Base-by-base conservation (phyloP, 2,329 filamentous ascomycete species). In the Alternaria sp. region DNA sequence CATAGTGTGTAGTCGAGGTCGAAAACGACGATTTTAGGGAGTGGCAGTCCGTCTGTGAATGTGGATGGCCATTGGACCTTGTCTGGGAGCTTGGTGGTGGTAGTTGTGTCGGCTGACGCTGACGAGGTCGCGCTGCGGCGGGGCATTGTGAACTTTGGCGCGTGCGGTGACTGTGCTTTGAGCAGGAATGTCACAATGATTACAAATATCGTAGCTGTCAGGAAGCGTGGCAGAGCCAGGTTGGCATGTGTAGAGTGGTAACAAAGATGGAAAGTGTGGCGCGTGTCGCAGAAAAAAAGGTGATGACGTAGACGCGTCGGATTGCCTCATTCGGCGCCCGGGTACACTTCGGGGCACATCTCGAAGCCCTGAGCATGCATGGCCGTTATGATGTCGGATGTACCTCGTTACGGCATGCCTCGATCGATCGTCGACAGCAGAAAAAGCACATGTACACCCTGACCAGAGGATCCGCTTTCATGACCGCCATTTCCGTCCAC, bases 1-100 rank as follows among this genome's bases (percentile, higher is more conserved):
- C 94, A 98, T n/a, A 98, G 85, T 0, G 95, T 98, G 84, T 97
- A 98, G 84, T 98, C 94, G 64, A 98, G 88, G 78, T 98, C 95
- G 81, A 98, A 97, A 65, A 95, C 92, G 71, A 98, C 86, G 68
- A 97, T 85, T 63, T 90, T 89, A 0, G 94, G 94, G 2, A 97
- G 86, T 0, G 93, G 92, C 0, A 89, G 86, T 43, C 87, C 85
- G 68, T 90, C 88, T 62, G 81, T 87, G 79, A 90, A 88, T 12
- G 86, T 89, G 16, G 81, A 77, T 4, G 86, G 86, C 64, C 81
- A 76, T 36, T 72, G 68, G 5, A 78, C 73, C 22, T 74, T 72
- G 22, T 75, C 66, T 10, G 81, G 71, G 2, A 79, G 75, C 5
- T 74, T 73, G 8, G 77, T 77, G 3, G 76, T 75, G 36, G 78